A percentile compares a stretch with the other conserved stretches of the same genome.
These are phyloP conservation scores for Notholithocarpus densiflorus DNA, from an alignment of 306 rosid genomes.

Conservation along the genomic window DNA sequence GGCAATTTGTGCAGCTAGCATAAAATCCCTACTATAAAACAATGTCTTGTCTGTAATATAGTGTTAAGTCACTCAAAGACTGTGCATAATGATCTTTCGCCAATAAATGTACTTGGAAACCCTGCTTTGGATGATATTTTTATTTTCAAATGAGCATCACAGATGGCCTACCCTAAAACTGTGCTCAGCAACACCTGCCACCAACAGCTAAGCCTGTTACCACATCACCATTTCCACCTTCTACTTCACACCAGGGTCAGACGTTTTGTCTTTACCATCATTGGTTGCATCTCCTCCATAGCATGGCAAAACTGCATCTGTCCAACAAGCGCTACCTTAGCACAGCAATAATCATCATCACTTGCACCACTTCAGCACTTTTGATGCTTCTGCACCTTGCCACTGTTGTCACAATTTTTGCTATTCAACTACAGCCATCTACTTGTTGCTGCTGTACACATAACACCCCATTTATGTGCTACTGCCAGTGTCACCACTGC, in stretches of 20 bases:
- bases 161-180: not conserved
- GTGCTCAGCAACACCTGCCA: not conserved
- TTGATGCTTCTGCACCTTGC: not conserved
- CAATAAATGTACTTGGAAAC: too few species aligned
- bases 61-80: too few species aligned
- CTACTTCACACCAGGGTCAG: not conserved
- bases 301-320: not conserved
- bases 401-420: not conserved
- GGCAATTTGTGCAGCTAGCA: too few species aligned
- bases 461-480: not conserved
- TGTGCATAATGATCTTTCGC: too few species aligned
- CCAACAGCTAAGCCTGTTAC: not conserved
- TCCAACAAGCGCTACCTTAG: not conserved
- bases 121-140: too few species aligned
- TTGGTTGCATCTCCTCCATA: not conserved
- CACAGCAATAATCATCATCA: too few species aligned
- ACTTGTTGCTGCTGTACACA: not conserved
- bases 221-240: not conserved
- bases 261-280: not conserved
- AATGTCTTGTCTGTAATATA: too few species aligned
- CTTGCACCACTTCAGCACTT: not conserved
- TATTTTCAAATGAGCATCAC: too few species aligned
- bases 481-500: not conserved
- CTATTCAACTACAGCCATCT: not conserved
- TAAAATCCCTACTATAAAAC: too few species aligned